Conservation (phyloP, 2,329 filamentous ascomycete species). For the Rhynchosporium graminicola region DNA sequence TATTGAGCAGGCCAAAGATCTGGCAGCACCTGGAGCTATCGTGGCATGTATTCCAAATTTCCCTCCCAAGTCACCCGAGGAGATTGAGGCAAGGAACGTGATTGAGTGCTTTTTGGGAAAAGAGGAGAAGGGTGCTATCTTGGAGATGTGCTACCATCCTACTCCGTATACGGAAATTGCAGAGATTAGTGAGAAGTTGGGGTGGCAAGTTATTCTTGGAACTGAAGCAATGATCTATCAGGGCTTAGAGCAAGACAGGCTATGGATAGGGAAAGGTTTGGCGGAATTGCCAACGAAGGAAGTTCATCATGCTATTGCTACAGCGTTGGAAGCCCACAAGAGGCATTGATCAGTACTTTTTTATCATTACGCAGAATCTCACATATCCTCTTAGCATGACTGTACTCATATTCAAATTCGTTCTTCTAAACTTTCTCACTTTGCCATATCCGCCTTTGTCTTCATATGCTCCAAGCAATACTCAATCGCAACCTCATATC, state of each 20-base stretch:
- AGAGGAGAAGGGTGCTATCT: conserved; percentile 30
- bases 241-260: conserved; percentile 31
- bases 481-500: conserved; percentile 63
- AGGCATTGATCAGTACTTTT: conserved; percentile 13
- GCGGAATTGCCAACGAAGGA: conserved; percentile 28
- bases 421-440: not conserved
- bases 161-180: conserved; percentile 30
- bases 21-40: conserved; percentile 24
- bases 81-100: conserved; percentile 29
- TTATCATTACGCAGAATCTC: not conserved
- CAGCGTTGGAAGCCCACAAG: conserved; percentile 24
- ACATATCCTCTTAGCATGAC: not conserved
- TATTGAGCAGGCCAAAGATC: conserved; percentile 23
- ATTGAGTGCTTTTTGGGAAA: conserved; percentile 28
- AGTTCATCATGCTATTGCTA: conserved; percentile 29
- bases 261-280: conserved; percentile 29
- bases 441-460: conserved; percentile 38
- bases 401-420: conserved; percentile 2
- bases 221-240: conserved; percentile 37
- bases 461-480: conserved; percentile 50
- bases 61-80: conserved; percentile 27
- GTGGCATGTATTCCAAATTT: conserved; percentile 32
- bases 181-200: conserved; percentile 22
- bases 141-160: conserved; percentile 36
- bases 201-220: conserved; percentile 33